Evolutionary conservation across 768 basidiomycete species (phyloP), one percentile per base, ranked within the genome.

Genomic region (Coprinopsis strossmayeri): DNA sequence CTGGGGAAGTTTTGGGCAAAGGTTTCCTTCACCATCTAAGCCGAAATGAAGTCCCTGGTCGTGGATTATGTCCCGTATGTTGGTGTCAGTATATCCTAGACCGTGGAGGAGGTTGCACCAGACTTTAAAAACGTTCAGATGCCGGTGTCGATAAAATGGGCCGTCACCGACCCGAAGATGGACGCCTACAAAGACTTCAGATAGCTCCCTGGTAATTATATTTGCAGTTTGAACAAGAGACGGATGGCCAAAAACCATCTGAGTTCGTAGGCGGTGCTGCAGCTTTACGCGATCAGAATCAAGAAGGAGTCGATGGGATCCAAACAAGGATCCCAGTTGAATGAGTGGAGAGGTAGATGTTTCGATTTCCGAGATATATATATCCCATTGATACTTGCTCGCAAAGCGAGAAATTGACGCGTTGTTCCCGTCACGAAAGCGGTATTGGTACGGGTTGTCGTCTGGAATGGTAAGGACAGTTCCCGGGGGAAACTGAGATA

Each of bases 121-220:
- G 18, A 79, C 56, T 7, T 57, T 51, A 34, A 73, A 68, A 24
- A 74, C 64, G 30, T 76, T 85, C 23, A 45, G 50, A 15, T 57
- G 54, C 4, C 71, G 69, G 10, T 70, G 63, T 15, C 53, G 55
- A 53, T 65, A 66, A 60, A 90, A 92, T 0, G 65, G 54, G 1
- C 86, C 84, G 53, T 90, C 87, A 3, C 81, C 81, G 5, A 87
- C 56, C 5, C 89, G 78, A 1, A 91, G 60, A 57, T 91, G 87
- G 2, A 75, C 74, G 1, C 77, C 83, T 18, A 85, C 59, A 57
- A 82, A 91, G 1, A 59, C 53, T 1, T 65, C 70, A 25, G 72
- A 76, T 15, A 83, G 61, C 24, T 56, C 53, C 5, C 57, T 57
- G 15, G 65, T 59, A 20, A 91, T 79, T 10, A 57, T 57, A 28